Evolutionary conservation across 805 yeast genomes (phyloP).

Genomic region (Nakazawaea ernobii): DNA sequence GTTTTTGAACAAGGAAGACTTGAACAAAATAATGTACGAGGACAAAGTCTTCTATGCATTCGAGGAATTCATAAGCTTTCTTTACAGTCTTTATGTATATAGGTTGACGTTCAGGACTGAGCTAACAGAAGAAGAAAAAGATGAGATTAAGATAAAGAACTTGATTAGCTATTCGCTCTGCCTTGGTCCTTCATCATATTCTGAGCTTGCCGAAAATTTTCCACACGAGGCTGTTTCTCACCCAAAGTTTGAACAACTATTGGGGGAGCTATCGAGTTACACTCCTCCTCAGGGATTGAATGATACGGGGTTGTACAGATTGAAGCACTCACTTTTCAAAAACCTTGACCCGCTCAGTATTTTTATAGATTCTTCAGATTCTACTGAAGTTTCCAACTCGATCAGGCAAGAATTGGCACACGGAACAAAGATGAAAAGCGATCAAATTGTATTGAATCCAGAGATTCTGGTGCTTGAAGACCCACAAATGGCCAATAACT

Average conservation of each 20-base stretch:
- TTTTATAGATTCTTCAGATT: conserved; percentile 39
- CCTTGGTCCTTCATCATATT: conserved; percentile 47
- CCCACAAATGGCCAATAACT: conserved; percentile 22
- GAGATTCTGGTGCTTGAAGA: conserved; percentile 24
- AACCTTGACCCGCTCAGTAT: conserved; percentile 55
- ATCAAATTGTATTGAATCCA: conserved; percentile 47
- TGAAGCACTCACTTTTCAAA: conserved; percentile 41
- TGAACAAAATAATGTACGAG: conserved; percentile 36
- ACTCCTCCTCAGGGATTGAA: conserved; percentile 60
- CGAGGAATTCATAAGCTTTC: conserved; percentile 35
- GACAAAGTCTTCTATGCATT: conserved; percentile 40
- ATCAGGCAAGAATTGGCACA: conserved; percentile 38
- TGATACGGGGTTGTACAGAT: conserved; percentile 62
- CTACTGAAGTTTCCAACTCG: conserved; percentile 45
- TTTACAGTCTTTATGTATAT: conserved; percentile 39
- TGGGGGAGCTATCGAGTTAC: conserved; percentile 55
- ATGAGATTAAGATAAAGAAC: conserved; percentile 26
- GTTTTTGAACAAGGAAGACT: conserved; percentile 32
- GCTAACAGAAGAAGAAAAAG: conserved; percentile 23
- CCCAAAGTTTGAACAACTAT: conserved; percentile 37
- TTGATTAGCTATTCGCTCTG: conserved; percentile 46
- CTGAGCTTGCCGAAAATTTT: conserved; percentile 34
- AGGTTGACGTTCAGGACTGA: conserved; percentile 23
- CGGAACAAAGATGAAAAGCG: conserved; percentile 28
- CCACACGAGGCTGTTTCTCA: conserved; percentile 31